Base-by-base conservation (phyloP, 805 yeast species). In the Lachancea fermentati region DNA sequence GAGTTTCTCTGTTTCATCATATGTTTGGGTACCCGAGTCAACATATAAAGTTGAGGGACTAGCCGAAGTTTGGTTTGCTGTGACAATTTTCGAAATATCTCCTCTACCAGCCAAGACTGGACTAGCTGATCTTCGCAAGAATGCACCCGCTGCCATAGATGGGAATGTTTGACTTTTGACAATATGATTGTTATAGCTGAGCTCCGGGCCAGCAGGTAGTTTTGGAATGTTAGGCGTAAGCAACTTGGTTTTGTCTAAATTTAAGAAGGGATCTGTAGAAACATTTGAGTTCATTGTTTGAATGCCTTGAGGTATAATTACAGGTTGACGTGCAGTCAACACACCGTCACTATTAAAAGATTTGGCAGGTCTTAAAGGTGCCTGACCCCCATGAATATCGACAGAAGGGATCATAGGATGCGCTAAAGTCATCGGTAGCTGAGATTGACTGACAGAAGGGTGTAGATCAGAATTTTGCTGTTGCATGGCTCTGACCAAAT, bases 401-500 rank as follows among this genome's bases (percentile, higher is more conserved):
- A n/a, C n/a, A n/a, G n/a, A n/a, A n/a, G n/a, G n/a, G n/a, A n/a
- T n/a, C n/a, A n/a, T n/a, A n/a, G n/a, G n/a, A n/a, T n/a, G n/a
- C n/a, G n/a, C 11, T 12, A 24, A 24, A 24, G 28, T 24, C 11
- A 24, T 24, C 28, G 28, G 28, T 24, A 24, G 12, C 38, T 30
- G 13, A 28, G 36, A 40, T 25, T 43, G 46, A 19, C 19, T 32
- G 5, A 22, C 9, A 15, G 38, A 34, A 26, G n/a, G 26, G 24
- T 34, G 33, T 38, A 36, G 16, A 16, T 44, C 32, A 34, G n/a
- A 4, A 7, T 18, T n/a, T 14, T 32, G 43, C 22, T 39, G 41
- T 19, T 46, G 46, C 47, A 43, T 46, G 8, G 57, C 52, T 43
- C 61, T 60, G 32, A 47, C 34, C 37, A 64, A 48, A 40, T 69